Base-by-base conservation (phyloP, 306 rosid genomes). In the Inga laurina region DNA sequence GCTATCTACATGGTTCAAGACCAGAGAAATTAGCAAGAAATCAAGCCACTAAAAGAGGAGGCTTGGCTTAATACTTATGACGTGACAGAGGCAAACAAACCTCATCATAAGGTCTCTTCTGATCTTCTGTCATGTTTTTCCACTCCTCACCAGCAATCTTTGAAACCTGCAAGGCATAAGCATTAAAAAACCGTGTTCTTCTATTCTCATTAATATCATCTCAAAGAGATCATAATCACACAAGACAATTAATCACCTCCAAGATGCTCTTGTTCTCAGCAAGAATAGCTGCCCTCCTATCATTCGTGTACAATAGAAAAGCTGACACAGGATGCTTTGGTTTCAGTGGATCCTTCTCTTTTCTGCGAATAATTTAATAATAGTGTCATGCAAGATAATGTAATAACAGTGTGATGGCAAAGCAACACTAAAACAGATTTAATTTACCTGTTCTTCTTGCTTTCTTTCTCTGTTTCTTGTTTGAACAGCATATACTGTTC, bases 311-410 rank as follows among this genome's bases (percentile, higher is more conserved):
- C 77, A 96, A 34, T 84, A 94, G 88, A 87, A 88, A 96, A 8
- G 97, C 92, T 41, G 99, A 92, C 90, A 92, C 44, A 12, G 99
- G 98, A 1, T 92, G 97, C 88, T 94, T 96, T 57, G 99, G 99
- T 74, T 94, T 96, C 97, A 88, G 78, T 21, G 98, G 98, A 83
- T 96, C 98, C 89, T 87, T 96, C 64, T 89, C 98, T 80, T 94
- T 96, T 92, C 95, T 95, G 85, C n/a, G 71, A 46, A 52, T 39
- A 45, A 9, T 9, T 2, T 41, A 2, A 72, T 67, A 69, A 22
- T 24, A 13, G 35, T 10, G 43, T 54, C 10, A 80, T 34, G 41
- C 56, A 39, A 67, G 19, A 59, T 87, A 35, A 82, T 39, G n/a
- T 35, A 56, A 41, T 13, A 48, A 52, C 64, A 11, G 18, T 27